Evolutionary conservation across 2,329 filamentous ascomycete species (phyloP).

Genomic region (Chaetomiaceae sp.): DNA sequence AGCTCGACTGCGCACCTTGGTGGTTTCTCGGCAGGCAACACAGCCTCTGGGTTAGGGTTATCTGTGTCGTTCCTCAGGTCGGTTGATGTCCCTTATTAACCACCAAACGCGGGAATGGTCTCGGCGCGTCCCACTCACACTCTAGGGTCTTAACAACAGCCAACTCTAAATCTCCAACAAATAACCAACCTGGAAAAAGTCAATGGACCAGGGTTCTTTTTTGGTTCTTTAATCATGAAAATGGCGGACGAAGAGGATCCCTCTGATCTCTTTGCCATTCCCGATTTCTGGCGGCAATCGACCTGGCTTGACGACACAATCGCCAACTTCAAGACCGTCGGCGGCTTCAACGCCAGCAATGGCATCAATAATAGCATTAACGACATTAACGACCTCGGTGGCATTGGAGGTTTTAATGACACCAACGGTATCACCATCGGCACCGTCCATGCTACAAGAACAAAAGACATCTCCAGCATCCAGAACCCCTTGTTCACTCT

Average conservation of each 20-base stretch:
- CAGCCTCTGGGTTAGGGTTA: background rate
- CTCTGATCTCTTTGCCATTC: constrained; percentile 58
- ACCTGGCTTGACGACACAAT: constrained; percentile 39
- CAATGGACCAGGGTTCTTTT: background rate
- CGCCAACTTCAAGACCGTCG: background rate
- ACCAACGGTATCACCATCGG: background rate
- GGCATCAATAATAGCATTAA: too few species aligned
- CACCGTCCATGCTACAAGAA: constrained; percentile 12
- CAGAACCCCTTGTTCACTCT: constrained; percentile 42
- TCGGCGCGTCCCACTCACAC: background rate
- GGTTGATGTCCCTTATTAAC: too few species aligned
- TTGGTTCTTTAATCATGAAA: background rate
- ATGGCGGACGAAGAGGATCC: constrained; percentile 41
- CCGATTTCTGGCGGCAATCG: constrained; percentile 55
- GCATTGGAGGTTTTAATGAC: too few species aligned
- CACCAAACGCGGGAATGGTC: too few species aligned
- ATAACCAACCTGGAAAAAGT: background rate
- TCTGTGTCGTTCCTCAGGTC: too few species aligned
- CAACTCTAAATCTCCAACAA: too few species aligned
- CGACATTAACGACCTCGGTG: too few species aligned
- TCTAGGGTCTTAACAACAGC: too few species aligned
- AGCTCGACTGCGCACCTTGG: background rate
- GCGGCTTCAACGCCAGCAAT: constrained; percentile 4
- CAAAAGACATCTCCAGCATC: constrained; percentile 16
- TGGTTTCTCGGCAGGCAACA: background rate